These are phyloP conservation scores for Fomitiporia mediterranea DNA, from an alignment of 1,284 basidiomycete genomes.

Conservation along the genomic window DNA sequence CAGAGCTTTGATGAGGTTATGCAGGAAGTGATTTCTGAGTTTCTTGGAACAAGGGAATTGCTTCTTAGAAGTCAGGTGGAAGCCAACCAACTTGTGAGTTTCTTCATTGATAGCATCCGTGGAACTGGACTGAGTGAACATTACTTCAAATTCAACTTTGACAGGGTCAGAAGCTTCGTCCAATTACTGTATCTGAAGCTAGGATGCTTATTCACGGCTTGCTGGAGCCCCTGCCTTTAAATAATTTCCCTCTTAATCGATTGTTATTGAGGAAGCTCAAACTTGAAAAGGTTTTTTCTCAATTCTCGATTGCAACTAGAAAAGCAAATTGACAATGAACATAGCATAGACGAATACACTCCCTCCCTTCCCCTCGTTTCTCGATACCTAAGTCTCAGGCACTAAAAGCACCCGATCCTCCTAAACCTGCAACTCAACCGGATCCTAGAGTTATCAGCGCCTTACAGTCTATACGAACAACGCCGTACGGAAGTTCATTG, in stretches of 20 bases:
- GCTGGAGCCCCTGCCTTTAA: slow-evolving; percentile 8
- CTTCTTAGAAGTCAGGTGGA: slow-evolving; percentile 30
- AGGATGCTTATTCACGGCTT: slow-evolving; percentile 28
- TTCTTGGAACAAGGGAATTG: slow-evolving; percentile 29
- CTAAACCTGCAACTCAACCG: slow-evolving; percentile 24
- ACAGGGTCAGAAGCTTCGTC: slow-evolving; percentile 36
- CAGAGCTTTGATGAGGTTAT: slow-evolving; percentile 35
- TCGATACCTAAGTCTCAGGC: background rate
- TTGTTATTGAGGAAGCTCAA: slow-evolving; percentile 46
- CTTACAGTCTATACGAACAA: slow-evolving; percentile 51
- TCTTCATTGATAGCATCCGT: background rate
- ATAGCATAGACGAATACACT: slow-evolving; percentile 2
- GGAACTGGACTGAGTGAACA: background rate
- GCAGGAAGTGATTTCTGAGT: slow-evolving; percentile 33
- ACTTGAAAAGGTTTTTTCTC: slow-evolving; percentile 15
- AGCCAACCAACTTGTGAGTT: slow-evolving; percentile 29
- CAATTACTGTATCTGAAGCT: slow-evolving; percentile 36
- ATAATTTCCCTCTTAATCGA: slow-evolving; percentile 30
- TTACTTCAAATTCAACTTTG: background rate
- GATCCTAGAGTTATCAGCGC: slow-evolving; percentile 31
- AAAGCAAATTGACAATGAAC: background rate
- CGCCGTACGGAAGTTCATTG: slow-evolving; percentile 59
- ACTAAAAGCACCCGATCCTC: background rate
- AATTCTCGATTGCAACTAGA: background rate
- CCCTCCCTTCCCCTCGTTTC: slow-evolving; percentile 24